Base-by-base conservation (phyloP, 2,329 filamentous ascomycete species). In the Didymella pinodella region DNA sequence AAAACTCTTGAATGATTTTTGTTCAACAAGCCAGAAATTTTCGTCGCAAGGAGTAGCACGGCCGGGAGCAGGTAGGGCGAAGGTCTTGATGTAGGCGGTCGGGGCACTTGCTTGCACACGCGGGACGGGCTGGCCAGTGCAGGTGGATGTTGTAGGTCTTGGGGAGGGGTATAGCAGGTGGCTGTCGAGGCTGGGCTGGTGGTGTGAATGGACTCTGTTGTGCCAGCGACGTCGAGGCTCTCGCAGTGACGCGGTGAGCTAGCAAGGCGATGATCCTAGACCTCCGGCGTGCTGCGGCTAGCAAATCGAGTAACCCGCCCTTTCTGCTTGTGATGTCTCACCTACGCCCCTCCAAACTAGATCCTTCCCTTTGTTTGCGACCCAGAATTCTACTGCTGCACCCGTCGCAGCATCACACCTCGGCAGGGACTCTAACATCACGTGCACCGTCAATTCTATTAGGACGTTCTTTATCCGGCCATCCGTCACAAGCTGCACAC, bases 1-100 rank as follows among this genome's bases (percentile, higher is more conserved):
- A 67, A 70, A 71, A 69, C 66, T 74, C 62, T 67, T 69, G 64
- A 65, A 66, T 65, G 50, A 54, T 64, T 62, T 62, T 64, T 70
- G 64, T 64, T 69, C 66, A 68, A 59, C 65, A 65, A 56, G 48
- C 52, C 47, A 54, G 59, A 72, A 66, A 70, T 64, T 69, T 70
- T 65, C 46, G 65, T 52, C 57, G 62, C 65, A 60, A 63, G 62
- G 65, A 63, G 62, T 60, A 48, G 47, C 51, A 58, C 59, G 66
- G 66, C 61, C 65, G 66, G 60, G 57, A 55, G 59, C 62, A 68
- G 65, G 61, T 59, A 57, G 64, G 63, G 58, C 59, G 59, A 52
- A 54, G 53, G 55, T 29, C 41, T 52, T 48, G 38, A 46, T 52
- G 55, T 48, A 52, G 58, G 52, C 54, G 55, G 64, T 54, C 58